These are phyloP conservation scores for Zygoascus bituminiphila DNA, from an alignment of 805 yeast genomes.

Conservation along the genomic window DNA sequence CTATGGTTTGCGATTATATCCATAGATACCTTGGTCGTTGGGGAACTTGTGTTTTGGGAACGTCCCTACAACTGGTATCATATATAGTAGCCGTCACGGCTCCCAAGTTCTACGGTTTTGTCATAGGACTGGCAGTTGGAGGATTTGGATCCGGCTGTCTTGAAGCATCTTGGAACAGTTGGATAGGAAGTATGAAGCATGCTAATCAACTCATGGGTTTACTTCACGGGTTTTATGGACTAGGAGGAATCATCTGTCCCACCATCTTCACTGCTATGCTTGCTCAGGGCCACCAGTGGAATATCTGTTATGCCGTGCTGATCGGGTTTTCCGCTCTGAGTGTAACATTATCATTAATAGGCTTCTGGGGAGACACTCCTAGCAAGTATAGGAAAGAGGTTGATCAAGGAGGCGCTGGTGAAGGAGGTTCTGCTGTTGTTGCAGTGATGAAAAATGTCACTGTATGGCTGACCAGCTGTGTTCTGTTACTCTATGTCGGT, in stretches of 20 bases:
- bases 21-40: conserved; percentile 40
- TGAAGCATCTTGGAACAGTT: conserved; percentile 49
- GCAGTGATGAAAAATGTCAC: conserved; percentile 5
- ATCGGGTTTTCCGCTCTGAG: conserved; percentile 33
- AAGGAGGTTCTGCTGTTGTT: background rate
- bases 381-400: conserved; percentile 7
- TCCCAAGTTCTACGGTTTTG: conserved; percentile 37
- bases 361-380: conserved; percentile 34
- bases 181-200: conserved; percentile 39
- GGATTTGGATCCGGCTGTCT: conserved; percentile 52
- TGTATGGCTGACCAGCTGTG: conserved; percentile 41
- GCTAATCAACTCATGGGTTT: conserved; percentile 53
- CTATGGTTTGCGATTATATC: conserved; percentile 37
- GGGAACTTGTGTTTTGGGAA: conserved; percentile 36
- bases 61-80: conserved; percentile 29
- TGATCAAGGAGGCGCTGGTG: background rate
- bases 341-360: conserved; percentile 29
- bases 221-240: conserved; percentile 62
- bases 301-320: conserved; percentile 43
- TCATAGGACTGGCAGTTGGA: conserved; percentile 31
- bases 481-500: conserved; percentile 57
- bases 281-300: conserved; percentile 43
- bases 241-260: conserved; percentile 66
- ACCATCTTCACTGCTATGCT: conserved; percentile 52
- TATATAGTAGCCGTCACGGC: conserved; percentile 33